Evolutionary conservation across 371 early-diverging fungal genomes (phyloP).

Genomic region (Mucor circinelloides): DNA sequence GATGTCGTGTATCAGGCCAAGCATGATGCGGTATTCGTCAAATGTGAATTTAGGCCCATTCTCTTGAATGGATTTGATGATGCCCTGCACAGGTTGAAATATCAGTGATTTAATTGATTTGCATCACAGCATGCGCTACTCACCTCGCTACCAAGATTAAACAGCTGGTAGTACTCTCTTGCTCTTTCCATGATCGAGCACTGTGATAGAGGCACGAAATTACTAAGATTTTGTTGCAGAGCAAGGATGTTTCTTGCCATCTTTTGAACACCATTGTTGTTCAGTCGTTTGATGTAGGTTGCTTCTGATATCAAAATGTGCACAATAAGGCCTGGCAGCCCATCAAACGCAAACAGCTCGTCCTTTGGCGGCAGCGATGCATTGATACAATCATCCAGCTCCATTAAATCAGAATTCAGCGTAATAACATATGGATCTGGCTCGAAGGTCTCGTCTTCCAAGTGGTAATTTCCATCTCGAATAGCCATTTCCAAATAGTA

Average conservation of each 20-base stretch:
- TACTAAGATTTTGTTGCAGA: conserved; percentile 86
- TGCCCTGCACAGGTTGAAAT: conserved; percentile 18
- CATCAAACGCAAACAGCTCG: conserved; percentile 81
- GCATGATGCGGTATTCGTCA: conserved; percentile 52
- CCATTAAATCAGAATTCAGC: conserved; percentile 78
- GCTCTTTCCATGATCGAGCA: conserved; percentile 71
- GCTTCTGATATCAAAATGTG: conserved; percentile 73
- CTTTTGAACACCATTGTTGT: conserved; percentile 74
- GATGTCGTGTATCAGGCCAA: conserved; percentile 47
- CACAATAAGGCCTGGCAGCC: conserved; percentile 76
- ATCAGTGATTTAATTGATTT: neutral
- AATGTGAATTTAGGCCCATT: conserved; percentile 49
- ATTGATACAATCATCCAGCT: conserved; percentile 73
- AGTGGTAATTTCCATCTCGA: conserved; percentile 82
- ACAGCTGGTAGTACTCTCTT: conserved; percentile 74
- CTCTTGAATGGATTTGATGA: conserved; percentile 45
- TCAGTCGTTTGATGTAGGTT: conserved; percentile 72
- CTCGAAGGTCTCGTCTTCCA: conserved; percentile 75
- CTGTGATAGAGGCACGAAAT: conserved; percentile 70
- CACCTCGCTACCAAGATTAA: conserved; percentile 62
- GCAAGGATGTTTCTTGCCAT: conserved; percentile 84
- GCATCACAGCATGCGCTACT: neutral
- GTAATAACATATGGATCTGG: conserved; percentile 88
- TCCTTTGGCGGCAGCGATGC: conserved; percentile 66
- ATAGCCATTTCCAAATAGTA: conserved; percentile 90